Base-by-base conservation (phyloP, 768 basidiomycete genomes). In the Mrakia hoshinonis region DNA sequence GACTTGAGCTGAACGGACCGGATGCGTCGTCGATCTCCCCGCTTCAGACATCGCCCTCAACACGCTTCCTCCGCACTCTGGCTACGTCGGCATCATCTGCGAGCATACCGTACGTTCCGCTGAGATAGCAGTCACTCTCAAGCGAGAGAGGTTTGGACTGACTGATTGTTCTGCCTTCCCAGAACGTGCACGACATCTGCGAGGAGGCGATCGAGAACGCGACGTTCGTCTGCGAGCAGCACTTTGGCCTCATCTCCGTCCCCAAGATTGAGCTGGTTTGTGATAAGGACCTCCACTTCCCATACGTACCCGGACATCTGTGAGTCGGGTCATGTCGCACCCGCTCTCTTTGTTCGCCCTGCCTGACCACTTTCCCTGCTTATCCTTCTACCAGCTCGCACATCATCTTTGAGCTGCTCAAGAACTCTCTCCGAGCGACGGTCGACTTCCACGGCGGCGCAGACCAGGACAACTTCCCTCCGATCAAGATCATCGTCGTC, bases 181-280 rank as follows among this genome's bases (percentile, higher is more conserved):
- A 90, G 86, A 97, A 93, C 79, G 88, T 99, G 0, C 92, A 93
- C 76, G 93, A 98, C 77, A 96, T 97, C 74, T 88, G 95, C n/a
- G 89, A 91, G 77, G 96, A 99, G 83, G 91, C 95, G 0, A 97
- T 98, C 75, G 95, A 99, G 79, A 98, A 99, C 79, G 93, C 96
- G 7, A 87, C 81, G 43, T 84, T 82, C 71, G 82, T 84, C 20
- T 96, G 94, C 81, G 94, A 96, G 81, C 94, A 97, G 77, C 93
- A 97, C 81, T 85, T 83, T 76, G 90, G 89, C 1, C 89, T 99
- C 84, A 95, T 97, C 86, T 89, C 88, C 76, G 92, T 91, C 1
- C 96, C 96, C 0, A 91, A 92, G 3, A 92, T 99, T 20, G 91
- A 98, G 76, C 89, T 99, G 73, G 91, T 97, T 76, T 98, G 96